Conservation (phyloP, 805 yeast genomes). For the Wickerhamomyces alni region DNA sequence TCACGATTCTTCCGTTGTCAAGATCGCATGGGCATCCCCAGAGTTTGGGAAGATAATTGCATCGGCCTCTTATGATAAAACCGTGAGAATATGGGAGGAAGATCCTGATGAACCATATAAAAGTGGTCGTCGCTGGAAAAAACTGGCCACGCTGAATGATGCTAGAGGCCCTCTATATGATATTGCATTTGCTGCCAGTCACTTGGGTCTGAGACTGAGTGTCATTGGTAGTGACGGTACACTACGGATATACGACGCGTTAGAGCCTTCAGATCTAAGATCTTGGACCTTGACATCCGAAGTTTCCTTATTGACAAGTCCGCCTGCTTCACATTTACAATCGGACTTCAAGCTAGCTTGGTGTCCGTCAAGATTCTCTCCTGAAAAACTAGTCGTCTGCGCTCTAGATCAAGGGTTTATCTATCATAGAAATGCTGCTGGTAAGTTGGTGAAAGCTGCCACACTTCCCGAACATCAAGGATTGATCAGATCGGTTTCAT, state of each 20-base stretch:
- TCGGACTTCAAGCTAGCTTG: slow-evolving; percentile 82
- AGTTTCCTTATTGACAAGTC: slow-evolving; percentile 54
- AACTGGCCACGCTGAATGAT: slow-evolving; percentile 73
- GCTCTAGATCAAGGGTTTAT: slow-evolving; percentile 85
- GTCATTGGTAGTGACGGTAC: slow-evolving; percentile 88
- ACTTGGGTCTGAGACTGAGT: slow-evolving; percentile 74
- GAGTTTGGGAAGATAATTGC: slow-evolving; percentile 86
- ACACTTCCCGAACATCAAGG: slow-evolving; percentile 82
- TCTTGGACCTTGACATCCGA: slow-evolving; percentile 79
- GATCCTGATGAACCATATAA: slow-evolving; percentile 68
- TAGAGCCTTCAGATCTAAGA: slow-evolving; percentile 83
- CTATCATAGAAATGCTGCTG: slow-evolving; percentile 49
- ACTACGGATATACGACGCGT: slow-evolving; percentile 76
- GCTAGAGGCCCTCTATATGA: slow-evolving; percentile 85
- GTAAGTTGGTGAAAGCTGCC: slow-evolving; percentile 50
- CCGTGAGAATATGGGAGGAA: slow-evolving; percentile 89
- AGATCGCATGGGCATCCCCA: slow-evolving; percentile 90
- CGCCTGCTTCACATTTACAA: slow-evolving; percentile 77
- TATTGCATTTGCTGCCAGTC: slow-evolving; percentile 84
- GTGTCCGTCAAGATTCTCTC: slow-evolving; percentile 82
- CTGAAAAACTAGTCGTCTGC: slow-evolving; percentile 76
- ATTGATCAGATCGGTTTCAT: slow-evolving; percentile 77
- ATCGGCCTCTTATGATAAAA: slow-evolving; percentile 84
- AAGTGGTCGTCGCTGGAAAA: slow-evolving; percentile 81
- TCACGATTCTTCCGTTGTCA: slow-evolving; percentile 82